Evolutionary conservation across 2,329 filamentous ascomycete genomes (phyloP).

Genomic region (Rhinocladiella mackenziei): DNA sequence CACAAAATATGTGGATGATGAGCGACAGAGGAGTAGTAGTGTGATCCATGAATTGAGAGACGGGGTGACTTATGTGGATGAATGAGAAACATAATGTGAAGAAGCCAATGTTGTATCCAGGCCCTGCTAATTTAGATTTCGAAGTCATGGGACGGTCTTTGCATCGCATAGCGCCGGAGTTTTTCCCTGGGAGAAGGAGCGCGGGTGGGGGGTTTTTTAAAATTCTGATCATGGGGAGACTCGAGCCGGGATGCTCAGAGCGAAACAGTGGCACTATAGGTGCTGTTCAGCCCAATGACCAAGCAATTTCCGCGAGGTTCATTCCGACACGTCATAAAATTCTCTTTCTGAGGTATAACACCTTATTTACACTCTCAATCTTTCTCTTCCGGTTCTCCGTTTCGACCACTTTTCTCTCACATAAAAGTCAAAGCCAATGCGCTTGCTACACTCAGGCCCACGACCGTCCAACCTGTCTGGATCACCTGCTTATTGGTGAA

Average conservation of each 20-base stretch:
- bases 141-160: too few relatives aligned
- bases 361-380: slow-evolving; percentile 6
- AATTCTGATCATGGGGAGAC: too few relatives aligned
- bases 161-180: neutral
- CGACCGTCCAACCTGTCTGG: slow-evolving; percentile 25
- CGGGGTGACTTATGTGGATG: slow-evolving; percentile 25
- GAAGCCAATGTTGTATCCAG: neutral
- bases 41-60: slow-evolving; percentile 28
- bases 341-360: neutral
- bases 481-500: slow-evolving; percentile 63
- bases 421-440: slow-evolving; percentile 24
- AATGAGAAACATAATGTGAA: slow-evolving; percentile 2
- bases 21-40: slow-evolving; percentile 11
- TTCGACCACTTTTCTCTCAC: slow-evolving; percentile 2
- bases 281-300: too few relatives aligned
- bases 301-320: too few relatives aligned
- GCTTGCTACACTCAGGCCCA: slow-evolving; percentile 21
- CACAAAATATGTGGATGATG: slow-evolving; percentile 28
- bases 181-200: too few relatives aligned
- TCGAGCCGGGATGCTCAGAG: too few relatives aligned
- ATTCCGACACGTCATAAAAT: neutral
- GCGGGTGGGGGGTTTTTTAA: too few relatives aligned
- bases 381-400: neutral
- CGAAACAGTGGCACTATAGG: too few relatives aligned
- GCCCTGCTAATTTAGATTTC: neutral